A percentile compares a stretch with the other conserved stretches of the same genome.
phyloP scores from a whole-genome alignment of 1,284 basidiomycete genomes.

The Fomitopsis schrenkii region DNA sequence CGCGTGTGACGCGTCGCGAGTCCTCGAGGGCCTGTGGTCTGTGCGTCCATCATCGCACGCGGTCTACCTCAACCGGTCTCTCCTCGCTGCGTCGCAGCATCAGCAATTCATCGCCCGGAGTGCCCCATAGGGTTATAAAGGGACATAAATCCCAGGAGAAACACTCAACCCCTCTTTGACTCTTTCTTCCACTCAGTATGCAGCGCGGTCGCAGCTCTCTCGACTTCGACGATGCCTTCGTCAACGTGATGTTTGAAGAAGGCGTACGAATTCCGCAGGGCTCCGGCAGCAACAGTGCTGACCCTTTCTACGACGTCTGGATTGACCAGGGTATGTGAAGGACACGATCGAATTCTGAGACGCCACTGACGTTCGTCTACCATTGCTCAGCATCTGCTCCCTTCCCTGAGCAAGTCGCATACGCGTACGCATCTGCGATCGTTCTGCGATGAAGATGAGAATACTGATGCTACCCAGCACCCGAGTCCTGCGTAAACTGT shows the following conservation, averaged over 20 bases:
- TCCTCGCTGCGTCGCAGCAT: background rate
- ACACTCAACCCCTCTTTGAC: background rate
- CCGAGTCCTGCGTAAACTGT: slow-evolving; percentile 48
- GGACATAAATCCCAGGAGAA: background rate
- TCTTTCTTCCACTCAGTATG: background rate
- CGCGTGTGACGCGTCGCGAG: background rate
- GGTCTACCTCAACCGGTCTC: background rate
- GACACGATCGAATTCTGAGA: background rate
- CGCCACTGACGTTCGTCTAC: background rate
- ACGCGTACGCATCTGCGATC: slow-evolving; percentile 34
- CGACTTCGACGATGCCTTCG: slow-evolving; percentile 42
- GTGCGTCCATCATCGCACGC: background rate
- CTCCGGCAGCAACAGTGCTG: slow-evolving; percentile 11
- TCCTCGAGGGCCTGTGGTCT: background rate
- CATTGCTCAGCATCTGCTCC: slow-evolving; percentile 43
- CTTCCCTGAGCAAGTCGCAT: slow-evolving; percentile 38
- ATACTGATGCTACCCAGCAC: slow-evolving; percentile 31
- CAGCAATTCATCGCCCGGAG: background rate
- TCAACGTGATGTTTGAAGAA: slow-evolving; percentile 44
- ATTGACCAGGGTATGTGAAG: slow-evolving; percentile 42
- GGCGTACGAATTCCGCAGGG: slow-evolving; percentile 14
- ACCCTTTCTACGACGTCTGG: slow-evolving; percentile 45
- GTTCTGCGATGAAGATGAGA: background rate
- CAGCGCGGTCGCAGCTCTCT: slow-evolving; percentile 6
- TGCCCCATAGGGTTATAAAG: background rate